Percentiles rank a stretch among this genome's conserved stretches.
phyloP scores from a whole-genome alignment of 1,139 yeast genomes.

The Suhomyces wounanorum region DNA sequence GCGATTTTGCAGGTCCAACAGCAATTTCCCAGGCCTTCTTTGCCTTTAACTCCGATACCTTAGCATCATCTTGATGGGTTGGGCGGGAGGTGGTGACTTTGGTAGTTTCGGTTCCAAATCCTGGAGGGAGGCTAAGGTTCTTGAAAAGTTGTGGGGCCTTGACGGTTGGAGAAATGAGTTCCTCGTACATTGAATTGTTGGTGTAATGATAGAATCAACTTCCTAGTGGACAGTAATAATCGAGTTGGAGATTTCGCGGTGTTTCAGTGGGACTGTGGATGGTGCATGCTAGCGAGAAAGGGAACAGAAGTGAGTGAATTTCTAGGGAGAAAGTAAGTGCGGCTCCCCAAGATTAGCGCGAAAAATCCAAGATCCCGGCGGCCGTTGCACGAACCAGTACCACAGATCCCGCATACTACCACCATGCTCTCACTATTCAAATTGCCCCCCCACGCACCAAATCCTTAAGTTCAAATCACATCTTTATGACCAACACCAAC shows the following conservation, averaged over 20 bases:
- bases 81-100: slow-evolving; percentile 7
- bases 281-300: neutral
- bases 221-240: neutral
- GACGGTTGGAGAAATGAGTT: slow-evolving; percentile 7
- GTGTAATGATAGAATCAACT: neutral
- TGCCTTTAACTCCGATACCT: slow-evolving; percentile 45
- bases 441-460: neutral
- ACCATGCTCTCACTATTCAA: neutral
- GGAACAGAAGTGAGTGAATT: neutral
- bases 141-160: slow-evolving; percentile 11
- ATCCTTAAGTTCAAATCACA: neutral
- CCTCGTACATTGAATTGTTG: slow-evolving; percentile 3
- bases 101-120: slow-evolving; percentile 13
- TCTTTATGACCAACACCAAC: slow-evolving; percentile 1
- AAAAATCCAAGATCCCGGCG: neutral
- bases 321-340: neutral
- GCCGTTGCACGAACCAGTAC: neutral
- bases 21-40: slow-evolving; percentile 90
- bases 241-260: neutral
- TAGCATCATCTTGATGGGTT: slow-evolving; percentile 13
- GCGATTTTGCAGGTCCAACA: slow-evolving; percentile 74
- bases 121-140: slow-evolving; percentile 15
- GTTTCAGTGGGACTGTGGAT: neutral
- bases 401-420: neutral
- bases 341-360: neutral